These are phyloP conservation scores for Aspergillus aculeatus DNA, from an alignment of 2,329 filamentous ascomycete genomes.

Conservation along the genomic window DNA sequence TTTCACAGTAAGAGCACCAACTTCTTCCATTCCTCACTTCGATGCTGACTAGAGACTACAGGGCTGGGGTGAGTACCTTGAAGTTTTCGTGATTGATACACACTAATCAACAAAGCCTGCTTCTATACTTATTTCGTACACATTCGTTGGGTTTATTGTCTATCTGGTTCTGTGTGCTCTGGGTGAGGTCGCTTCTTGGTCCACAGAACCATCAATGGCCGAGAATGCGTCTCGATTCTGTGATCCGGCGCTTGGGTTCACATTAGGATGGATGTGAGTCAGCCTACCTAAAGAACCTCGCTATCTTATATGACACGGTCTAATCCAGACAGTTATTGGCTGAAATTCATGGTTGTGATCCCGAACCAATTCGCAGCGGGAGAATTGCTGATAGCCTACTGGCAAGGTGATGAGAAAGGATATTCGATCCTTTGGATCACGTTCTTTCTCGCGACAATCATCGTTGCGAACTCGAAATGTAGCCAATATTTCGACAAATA, in stretches of 20 bases:
- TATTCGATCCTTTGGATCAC: constrained; percentile 78
- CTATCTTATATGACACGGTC: constrained; percentile 6
- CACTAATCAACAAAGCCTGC: constrained; percentile 28
- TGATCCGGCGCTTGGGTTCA: constrained; percentile 76
- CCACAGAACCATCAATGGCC: constrained; percentile 72
- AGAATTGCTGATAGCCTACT: constrained; percentile 73
- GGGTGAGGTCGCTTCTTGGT: constrained; percentile 78
- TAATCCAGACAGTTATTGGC: constrained; percentile 49
- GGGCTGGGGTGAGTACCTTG: constrained; percentile 28
- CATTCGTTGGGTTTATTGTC: constrained; percentile 53
- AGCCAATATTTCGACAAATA: constrained; percentile 67
- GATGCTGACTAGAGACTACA: constrained; percentile 12
- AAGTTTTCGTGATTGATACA: neutral
- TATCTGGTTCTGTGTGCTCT: constrained; percentile 75
- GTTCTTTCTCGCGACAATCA: constrained; percentile 61
- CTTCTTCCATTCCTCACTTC: neutral
- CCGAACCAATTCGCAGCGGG: constrained; percentile 80
- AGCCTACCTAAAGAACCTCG: neutral
- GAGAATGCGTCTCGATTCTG: constrained; percentile 76
- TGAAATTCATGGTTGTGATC: constrained; percentile 79
- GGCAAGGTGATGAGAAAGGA: constrained; percentile 62
- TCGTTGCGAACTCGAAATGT: constrained; percentile 65
- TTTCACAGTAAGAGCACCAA: constrained; percentile 25
- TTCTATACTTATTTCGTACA: constrained; percentile 38
- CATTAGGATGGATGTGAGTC: constrained; percentile 66